Base-by-base conservation (phyloP, 192 early-diverging fungal genomes). In the Fimicolochytrium jonesii region DNA sequence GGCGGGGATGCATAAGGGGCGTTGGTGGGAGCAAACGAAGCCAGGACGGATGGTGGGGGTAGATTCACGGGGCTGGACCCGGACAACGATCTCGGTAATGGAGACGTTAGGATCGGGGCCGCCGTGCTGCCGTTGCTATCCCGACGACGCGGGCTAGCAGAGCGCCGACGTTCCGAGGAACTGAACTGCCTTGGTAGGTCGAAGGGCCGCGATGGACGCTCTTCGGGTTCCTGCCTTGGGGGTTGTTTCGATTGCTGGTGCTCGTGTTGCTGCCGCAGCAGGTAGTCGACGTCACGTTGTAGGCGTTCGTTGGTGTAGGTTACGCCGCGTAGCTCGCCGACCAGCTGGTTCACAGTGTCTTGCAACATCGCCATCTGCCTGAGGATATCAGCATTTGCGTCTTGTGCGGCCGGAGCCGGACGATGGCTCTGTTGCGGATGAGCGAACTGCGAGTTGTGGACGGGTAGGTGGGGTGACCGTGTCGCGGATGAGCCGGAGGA, bases 201-300 rank as follows among this genome's bases (percentile, higher is more conserved):
- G 20, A 7, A 33, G 7, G 10, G 11, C 51, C 51, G 9, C 20
- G 20, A 55, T 37, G 17, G 32, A 25, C 33, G 32, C 9, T 32
- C 9, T n/a, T 26, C 28, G 13, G n/a, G 53, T 13, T 55, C 53
- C 23, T 3, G 9, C 22, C 2, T 54, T 13, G 15, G 52, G 7
- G 18, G n/a, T 29, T 17, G 15, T 55, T 30, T 18, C 43, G 20
- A 4, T 15, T 32, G 45, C 2, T 61, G 13, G 20, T 3, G 25
- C 31, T 29, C 15, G 6, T 48, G 33, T 51, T 25, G 13, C 20
- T 29, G 25, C 4, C 3, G 33, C 31, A 70, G 5, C 6, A 43
- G 23, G 17, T 49, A 35, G 30, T 48, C 59, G 20, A 72, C 45
- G 10, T 71, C 59, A 29, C 66, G 54, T 47, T 72, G 47, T n/a